phyloP scores from a whole-genome alignment of 345 rosid genomes.

The Eucalyptus curtisii region DNA sequence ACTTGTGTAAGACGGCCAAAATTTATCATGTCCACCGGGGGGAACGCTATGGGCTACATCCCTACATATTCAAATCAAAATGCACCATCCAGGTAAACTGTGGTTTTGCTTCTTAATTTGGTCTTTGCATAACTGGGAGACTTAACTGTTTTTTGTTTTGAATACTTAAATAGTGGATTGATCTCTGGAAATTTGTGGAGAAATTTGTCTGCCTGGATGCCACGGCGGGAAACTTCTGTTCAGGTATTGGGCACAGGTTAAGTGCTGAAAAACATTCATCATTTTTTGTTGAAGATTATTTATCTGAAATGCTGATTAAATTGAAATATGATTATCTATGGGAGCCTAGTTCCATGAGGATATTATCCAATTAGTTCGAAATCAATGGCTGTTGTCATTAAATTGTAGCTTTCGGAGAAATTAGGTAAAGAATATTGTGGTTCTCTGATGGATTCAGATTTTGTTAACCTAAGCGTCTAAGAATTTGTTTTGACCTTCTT shows the following conservation, averaged over 20 bases:
- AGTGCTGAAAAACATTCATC: not conserved
- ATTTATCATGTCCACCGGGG: slow-evolving; percentile 86
- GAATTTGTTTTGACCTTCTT: not conserved
- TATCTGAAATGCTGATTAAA: not conserved
- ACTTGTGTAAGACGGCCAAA: slow-evolving; percentile 75
- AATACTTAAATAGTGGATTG: slow-evolving; percentile 39
- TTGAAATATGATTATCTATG: not conserved
- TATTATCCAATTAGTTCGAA: not conserved
- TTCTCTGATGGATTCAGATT: not conserved
- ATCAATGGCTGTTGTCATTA: not conserved
- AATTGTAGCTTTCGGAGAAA: not conserved
- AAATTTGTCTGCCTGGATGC: slow-evolving; percentile 82
- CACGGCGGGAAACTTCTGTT: slow-evolving; percentile 48
- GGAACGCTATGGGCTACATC: slow-evolving; percentile 49
- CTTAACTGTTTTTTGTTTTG: not conserved
- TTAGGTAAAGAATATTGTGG: not conserved
- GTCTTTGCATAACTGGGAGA: not conserved
- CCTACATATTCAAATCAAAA: slow-evolving; percentile 60
- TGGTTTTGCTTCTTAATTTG: not conserved
- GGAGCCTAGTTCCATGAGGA: not conserved
- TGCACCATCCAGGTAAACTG: slow-evolving; percentile 44
- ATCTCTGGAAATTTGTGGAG: slow-evolving; percentile 83
- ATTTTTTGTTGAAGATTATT: not conserved
- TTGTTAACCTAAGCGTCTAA: not conserved
- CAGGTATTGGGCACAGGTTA: slow-evolving; percentile 28